Conservation (phyloP, 805 yeast species). For the Kodamaea lidongshanica region DNA sequence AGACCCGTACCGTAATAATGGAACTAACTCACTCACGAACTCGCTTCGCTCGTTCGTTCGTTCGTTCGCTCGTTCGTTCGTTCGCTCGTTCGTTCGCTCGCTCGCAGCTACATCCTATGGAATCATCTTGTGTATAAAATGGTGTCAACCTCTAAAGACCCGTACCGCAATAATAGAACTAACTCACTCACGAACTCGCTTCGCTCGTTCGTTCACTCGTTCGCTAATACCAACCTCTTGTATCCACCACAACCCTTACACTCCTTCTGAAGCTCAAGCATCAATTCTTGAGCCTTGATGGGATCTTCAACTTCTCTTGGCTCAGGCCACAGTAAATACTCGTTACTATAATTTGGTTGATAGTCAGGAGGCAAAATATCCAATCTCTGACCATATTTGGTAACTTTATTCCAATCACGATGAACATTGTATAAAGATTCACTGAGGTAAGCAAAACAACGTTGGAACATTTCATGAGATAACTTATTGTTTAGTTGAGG, state of each 20-base stretch:
- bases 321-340: slow-evolving; percentile 44
- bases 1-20: no score
- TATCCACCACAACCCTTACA: slow-evolving; percentile 45
- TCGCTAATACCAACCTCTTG: slow-evolving; percentile 35
- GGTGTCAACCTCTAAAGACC: no score
- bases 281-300: slow-evolving; percentile 40
- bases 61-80: no score
- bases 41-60: no score
- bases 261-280: slow-evolving; percentile 40
- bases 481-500: slow-evolving; percentile 39
- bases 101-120: no score
- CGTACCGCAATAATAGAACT: no score
- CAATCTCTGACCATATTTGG: slow-evolving; percentile 49
- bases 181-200: no score
- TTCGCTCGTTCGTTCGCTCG: no score
- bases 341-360: slow-evolving; percentile 45
- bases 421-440: slow-evolving; percentile 47
- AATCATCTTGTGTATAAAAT: not conserved
- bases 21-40: no score
- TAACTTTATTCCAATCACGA: slow-evolving; percentile 54
- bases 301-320: slow-evolving; percentile 43
- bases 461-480: slow-evolving; percentile 42
- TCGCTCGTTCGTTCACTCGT: no score
- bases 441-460: slow-evolving; percentile 52
- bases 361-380: slow-evolving; percentile 46